Evolutionary conservation across 208 protist genomes (phyloP).

Genomic region (Acanthamoeba lenticulata): DNA sequence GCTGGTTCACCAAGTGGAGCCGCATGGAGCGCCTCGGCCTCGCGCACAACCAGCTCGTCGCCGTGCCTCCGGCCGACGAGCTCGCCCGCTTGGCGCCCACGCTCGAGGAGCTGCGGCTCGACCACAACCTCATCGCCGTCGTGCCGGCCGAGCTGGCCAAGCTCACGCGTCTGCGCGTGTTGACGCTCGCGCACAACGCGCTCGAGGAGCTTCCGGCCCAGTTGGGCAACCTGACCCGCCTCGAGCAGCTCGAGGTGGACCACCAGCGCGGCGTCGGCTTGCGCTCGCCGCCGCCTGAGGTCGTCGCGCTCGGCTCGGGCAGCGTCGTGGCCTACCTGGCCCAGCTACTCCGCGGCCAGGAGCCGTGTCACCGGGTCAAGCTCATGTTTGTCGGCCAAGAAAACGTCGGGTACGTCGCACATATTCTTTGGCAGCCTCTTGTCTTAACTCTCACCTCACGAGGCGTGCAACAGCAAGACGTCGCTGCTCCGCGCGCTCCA

Average conservation of each 20-base stretch:
- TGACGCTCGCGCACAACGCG: not conserved
- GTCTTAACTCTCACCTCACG: not conserved
- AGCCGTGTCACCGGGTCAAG: slow-evolving; percentile 27
- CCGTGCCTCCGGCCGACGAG: not conserved
- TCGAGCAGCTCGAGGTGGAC: not conserved
- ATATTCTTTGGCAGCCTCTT: not conserved
- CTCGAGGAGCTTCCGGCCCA: not conserved
- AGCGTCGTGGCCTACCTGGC: not conserved
- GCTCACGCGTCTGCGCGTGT: not conserved
- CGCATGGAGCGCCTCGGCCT: not conserved
- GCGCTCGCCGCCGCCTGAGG: not conserved
- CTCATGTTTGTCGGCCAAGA: slow-evolving; percentile 58
- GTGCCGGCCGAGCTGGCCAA: slow-evolving; percentile 6
- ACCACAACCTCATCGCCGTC: not conserved
- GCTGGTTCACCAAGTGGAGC: not conserved
- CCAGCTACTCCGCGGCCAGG: slow-evolving; percentile 9
- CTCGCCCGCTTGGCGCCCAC: not conserved
- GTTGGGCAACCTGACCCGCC: not conserved
- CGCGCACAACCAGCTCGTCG: not conserved
- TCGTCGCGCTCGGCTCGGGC: not conserved
- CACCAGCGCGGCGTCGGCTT: not conserved
- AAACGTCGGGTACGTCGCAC: slow-evolving; percentile 25
- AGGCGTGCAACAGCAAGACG: not conserved
- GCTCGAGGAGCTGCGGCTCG: not conserved
- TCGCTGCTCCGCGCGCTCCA: not conserved